phyloP scores from a whole-genome alignment of 129 eudicot species.

The Escallonia herrerae region DNA sequence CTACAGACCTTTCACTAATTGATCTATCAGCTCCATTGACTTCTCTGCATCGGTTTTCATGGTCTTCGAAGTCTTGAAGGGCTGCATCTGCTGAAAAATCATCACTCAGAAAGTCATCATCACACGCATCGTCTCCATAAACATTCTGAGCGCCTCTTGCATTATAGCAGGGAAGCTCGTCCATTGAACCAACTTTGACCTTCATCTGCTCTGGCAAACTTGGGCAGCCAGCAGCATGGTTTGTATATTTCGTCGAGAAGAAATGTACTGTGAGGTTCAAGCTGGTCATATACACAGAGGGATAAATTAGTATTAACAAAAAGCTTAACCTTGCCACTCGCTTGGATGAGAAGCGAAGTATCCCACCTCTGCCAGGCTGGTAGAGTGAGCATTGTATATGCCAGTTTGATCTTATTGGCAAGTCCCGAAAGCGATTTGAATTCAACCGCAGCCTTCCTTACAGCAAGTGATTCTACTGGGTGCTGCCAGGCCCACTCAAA shows the following conservation, averaged over 20 bases:
- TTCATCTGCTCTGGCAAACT: constrained; percentile 63
- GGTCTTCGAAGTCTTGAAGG: not conserved
- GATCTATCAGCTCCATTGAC: not conserved
- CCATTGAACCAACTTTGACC: constrained; percentile 62
- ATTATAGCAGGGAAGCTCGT: constrained; percentile 72
- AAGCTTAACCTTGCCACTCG: not conserved
- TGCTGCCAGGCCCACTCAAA: constrained; percentile 99
- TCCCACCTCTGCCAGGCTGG: constrained; percentile 75
- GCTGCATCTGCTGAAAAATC: not conserved
- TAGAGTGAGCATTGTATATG: constrained; percentile 72
- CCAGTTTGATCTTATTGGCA: constrained; percentile 81
- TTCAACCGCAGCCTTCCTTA: constrained; percentile 55
- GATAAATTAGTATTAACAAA: constrained; percentile 1
- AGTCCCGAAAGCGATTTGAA: constrained; percentile 70
- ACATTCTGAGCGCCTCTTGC: constrained; percentile 17
- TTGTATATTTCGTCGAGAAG: constrained; percentile 76
- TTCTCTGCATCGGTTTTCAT: not conserved
- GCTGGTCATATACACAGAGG: constrained; percentile 26
- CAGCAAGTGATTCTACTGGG: constrained; percentile 76
- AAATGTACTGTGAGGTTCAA: constrained; percentile 61
- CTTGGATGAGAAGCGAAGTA: not conserved
- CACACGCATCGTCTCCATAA: constrained; percentile 20
- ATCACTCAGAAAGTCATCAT: constrained; percentile 14
- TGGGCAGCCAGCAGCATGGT: constrained; percentile 66
- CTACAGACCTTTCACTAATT: not conserved